Evolutionary conservation across 257 asterid species (phyloP), one percentile per base, ranked within the genome.

Genomic region (Forsythia suspensa): DNA sequence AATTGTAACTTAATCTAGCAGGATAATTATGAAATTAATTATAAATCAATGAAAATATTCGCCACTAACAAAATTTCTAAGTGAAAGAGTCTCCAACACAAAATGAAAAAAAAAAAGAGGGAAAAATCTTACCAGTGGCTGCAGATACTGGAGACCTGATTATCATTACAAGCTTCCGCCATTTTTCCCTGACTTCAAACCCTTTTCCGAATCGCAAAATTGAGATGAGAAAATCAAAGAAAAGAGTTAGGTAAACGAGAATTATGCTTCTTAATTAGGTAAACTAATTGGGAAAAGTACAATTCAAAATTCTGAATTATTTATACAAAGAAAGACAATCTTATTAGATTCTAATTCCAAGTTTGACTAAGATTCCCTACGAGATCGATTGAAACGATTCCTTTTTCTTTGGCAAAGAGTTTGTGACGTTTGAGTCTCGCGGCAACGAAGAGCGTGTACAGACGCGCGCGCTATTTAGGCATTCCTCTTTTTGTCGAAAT

Each of bases 161-260:
- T 91, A 89, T 94, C 94, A 83, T 89, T 88, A 72, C 88, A 85
- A 88, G 85, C 86, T 83, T 81, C 92, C 79, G 88, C 93, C 97
- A 92, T 94, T 69, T 43, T 80, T 79, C 61, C 76, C 76, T 81
- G 59, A 15, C 80, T 73, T 46, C 41, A 69, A 72, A 81, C 42
- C 11, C 16, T 29, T 71, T 71, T 39, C 18, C 55, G 55, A 40
- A 42, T 42, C 20, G 37, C 69, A 51, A 73, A 76, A 55, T 76
- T 74, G 73, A 78, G 76, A 80, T 18, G 61, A 75, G 70, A 75
- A 61, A 73, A 29, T 15, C 63, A 52, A 18, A 15, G 21, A 18
- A 55, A 18, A 55, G 4, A 55, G 24, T n/a, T 18, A 55, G 11
- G 65, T 55, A 55, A 55, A 41, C 34, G 34, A 29, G 34, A 29